Percentiles rank a stretch among this genome's conserved stretches.
Conservation (phyloP, 164 flowering plant genomes). For the Kingdonia uniflora region DNA sequence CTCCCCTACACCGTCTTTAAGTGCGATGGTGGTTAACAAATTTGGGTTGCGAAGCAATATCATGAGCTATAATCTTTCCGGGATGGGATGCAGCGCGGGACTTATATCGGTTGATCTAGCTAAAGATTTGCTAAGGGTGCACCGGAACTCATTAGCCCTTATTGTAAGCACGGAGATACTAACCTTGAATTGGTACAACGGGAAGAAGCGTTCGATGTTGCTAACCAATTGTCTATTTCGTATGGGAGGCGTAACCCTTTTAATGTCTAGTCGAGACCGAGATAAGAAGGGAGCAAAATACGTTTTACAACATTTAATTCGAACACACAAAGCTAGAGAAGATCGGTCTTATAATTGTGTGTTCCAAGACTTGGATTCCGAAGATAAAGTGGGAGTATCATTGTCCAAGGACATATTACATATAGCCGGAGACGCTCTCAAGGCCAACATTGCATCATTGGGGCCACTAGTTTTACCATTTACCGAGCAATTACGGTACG, state of each 20-base stretch:
- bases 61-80: constrained; percentile 41
- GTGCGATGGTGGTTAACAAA: constrained; percentile 39
- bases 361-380: constrained; percentile 20
- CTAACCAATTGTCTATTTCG: constrained; percentile 47
- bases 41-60: constrained; percentile 45
- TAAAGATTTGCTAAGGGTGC: constrained; percentile 44
- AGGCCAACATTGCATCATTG: constrained; percentile 16
- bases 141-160: constrained; percentile 38
- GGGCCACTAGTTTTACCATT: constrained; percentile 35
- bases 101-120: constrained; percentile 34
- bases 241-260: constrained; percentile 34
- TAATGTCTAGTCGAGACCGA: constrained; percentile 20
- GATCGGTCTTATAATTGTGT: constrained; percentile 20
- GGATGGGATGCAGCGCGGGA: constrained; percentile 77
- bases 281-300: constrained; percentile 27
- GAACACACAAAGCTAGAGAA: constrained; percentile 21
- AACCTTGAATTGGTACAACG: constrained; percentile 29
- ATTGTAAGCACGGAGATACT: constrained; percentile 48
- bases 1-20: constrained; percentile 54
- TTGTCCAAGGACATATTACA: constrained; percentile 19
- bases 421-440: constrained; percentile 27
- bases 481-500: constrained; percentile 20
- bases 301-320: constrained; percentile 21
- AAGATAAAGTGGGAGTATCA: constrained; percentile 19
- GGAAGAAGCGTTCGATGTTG: constrained; percentile 48